Evolutionary conservation across 768 basidiomycete species (phyloP).

Genomic region (Collybia sordida): DNA sequence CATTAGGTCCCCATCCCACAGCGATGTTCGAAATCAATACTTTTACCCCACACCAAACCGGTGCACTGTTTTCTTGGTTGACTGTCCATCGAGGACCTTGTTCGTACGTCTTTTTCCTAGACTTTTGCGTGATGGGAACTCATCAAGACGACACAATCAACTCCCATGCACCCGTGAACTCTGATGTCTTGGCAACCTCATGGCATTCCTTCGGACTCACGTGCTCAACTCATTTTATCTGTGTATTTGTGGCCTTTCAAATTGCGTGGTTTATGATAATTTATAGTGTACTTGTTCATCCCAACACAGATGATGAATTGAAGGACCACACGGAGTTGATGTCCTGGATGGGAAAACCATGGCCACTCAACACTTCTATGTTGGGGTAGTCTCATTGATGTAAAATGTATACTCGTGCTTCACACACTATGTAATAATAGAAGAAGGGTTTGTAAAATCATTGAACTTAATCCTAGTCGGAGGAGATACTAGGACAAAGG

Average conservation of each 20-base stretch:
- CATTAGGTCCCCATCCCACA: constrained; percentile 60
- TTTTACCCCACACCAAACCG: constrained; percentile 66
- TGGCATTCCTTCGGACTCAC: too few relatives aligned
- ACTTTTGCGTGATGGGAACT: background rate
- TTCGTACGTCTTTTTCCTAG: constrained; percentile 47
- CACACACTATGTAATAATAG: background rate
- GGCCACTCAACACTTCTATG: constrained; percentile 49
- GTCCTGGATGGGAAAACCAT: constrained; percentile 66
- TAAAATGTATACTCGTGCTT: background rate
- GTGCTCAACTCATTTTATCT: too few relatives aligned
- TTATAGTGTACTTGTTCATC: constrained; percentile 65
- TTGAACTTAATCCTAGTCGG: too few relatives aligned
- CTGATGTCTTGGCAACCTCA: too few relatives aligned
- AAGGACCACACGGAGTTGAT: constrained; percentile 63
- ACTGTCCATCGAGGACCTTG: constrained; percentile 67
- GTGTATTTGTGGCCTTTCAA: constrained; percentile 2
- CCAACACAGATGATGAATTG: constrained; percentile 57
- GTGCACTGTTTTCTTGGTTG: constrained; percentile 67
- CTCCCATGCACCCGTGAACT: too few relatives aligned
- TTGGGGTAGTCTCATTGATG: constrained; percentile 21
- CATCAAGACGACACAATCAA: background rate
- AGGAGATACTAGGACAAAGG: too few relatives aligned
- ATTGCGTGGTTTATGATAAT: too few relatives aligned
- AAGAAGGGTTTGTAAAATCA: too few relatives aligned
- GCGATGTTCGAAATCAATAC: constrained; percentile 75